These are phyloP conservation scores for Tetrapisispora phaffii DNA, from an alignment of 805 yeast genomes.

Conservation along the genomic window DNA sequence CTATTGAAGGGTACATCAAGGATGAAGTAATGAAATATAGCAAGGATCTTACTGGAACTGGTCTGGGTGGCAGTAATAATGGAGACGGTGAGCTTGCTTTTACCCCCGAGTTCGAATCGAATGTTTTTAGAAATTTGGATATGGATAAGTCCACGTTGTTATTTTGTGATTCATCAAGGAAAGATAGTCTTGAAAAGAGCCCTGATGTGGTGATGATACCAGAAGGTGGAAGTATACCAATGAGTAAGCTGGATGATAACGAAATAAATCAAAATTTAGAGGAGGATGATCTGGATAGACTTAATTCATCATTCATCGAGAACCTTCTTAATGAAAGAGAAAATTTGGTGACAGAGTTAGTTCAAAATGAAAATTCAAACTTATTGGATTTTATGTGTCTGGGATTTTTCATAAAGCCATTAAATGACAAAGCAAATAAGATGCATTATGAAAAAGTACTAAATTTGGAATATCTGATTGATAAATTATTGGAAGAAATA, in stretches of 20 bases:
- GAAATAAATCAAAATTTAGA: neutral
- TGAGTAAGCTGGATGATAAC: neutral
- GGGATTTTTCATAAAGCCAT: constrained; percentile 25
- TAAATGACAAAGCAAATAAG: constrained; percentile 3
- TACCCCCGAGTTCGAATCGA: neutral
- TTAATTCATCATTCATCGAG: neutral
- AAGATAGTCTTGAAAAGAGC: too few species aligned
- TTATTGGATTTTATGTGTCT: constrained; percentile 40
- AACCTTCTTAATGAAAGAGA: neutral
- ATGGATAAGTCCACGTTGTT: too few species aligned
- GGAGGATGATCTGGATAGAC: neutral
- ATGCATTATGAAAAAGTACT: constrained; percentile 7
- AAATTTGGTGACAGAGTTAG: neutral
- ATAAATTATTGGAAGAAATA: constrained; percentile 14
- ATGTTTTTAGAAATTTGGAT: too few species aligned
- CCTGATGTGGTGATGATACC: too few species aligned
- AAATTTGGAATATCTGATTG: constrained; percentile 21
- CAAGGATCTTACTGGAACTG: neutral
- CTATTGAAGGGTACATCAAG: constrained; percentile 8
- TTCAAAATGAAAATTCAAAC: neutral
- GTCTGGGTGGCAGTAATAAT: neutral
- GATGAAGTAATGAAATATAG: neutral
- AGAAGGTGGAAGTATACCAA: neutral
- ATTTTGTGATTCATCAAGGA: too few species aligned
- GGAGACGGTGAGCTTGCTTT: neutral